Conservation (phyloP, 306 rosid species). For the Albizia julibrissin region DNA sequence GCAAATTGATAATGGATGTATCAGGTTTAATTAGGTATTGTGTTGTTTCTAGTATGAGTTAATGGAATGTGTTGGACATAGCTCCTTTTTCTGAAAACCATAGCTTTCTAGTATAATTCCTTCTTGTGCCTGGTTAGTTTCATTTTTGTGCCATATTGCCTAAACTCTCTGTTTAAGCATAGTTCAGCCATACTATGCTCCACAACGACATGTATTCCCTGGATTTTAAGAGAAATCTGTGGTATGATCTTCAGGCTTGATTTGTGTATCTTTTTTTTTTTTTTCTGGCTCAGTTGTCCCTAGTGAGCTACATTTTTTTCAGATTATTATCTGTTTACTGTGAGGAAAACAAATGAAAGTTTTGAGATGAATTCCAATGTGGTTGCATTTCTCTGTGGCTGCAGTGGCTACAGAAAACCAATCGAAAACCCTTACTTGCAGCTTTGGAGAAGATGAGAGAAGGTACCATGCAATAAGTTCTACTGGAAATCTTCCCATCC, state of each 20-base stretch:
- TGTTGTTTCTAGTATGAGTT: not conserved
- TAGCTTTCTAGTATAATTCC: not conserved
- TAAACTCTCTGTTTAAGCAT: not conserved
- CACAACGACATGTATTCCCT: not conserved
- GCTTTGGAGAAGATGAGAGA: constrained; percentile 85
- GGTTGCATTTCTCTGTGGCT: constrained; percentile 22
- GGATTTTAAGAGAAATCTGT: not conserved
- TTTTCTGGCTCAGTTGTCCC: not conserved
- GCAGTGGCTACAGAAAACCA: constrained; percentile 71
- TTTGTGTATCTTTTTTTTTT: not conserved
- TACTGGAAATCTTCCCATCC: not conserved
- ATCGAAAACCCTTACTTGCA: constrained; percentile 66
- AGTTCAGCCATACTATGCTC: not conserved
- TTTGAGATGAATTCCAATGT: not conserved
- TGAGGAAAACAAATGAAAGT: not conserved
- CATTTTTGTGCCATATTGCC: not conserved
- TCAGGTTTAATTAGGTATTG: not conserved
- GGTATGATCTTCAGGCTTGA: not conserved
- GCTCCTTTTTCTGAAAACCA: not conserved
- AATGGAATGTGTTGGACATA: not conserved
- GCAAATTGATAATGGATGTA: not conserved
- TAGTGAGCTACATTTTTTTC: not conserved
- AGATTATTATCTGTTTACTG: not conserved
- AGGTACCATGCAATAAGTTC: constrained; percentile 44
- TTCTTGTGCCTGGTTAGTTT: not conserved